Percentiles rank a stretch among this genome's conserved stretches.
These are phyloP conservation scores for Coemansia reversa DNA, from an alignment of 192 early-diverging fungal genomes.

Conservation along the genomic window DNA sequence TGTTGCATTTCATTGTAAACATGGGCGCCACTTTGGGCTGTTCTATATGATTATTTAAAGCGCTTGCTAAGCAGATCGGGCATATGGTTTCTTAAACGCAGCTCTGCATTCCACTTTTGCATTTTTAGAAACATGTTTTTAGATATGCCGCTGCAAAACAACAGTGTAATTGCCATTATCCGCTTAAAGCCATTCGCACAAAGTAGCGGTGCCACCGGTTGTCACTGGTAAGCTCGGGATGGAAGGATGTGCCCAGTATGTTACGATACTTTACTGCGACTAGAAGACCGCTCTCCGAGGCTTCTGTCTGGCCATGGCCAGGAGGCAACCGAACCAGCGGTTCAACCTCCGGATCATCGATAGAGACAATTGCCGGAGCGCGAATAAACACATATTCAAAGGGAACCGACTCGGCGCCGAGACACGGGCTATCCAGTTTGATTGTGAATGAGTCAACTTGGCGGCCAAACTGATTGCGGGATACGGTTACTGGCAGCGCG, in stretches of 20 bases:
- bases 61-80: too few relatives aligned
- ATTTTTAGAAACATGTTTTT: not conserved
- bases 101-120: too few relatives aligned
- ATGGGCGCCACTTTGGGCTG: too few relatives aligned
- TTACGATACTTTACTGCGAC: slow-evolving; percentile 90
- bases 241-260: slow-evolving; percentile 89
- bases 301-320: slow-evolving; percentile 47
- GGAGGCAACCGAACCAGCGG: slow-evolving; percentile 66
- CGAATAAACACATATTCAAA: slow-evolving; percentile 89
- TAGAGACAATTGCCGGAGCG: slow-evolving; percentile 81
- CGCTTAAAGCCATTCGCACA: slow-evolving; percentile 50
- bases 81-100: too few relatives aligned
- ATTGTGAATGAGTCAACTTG: slow-evolving; percentile 91
- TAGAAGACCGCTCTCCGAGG: slow-evolving; percentile 60
- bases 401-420: slow-evolving; percentile 28
- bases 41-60: too few relatives aligned
- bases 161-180: not conserved
- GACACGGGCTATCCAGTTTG: slow-evolving; percentile 59
- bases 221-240: slow-evolving; percentile 93
- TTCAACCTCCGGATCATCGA: slow-evolving; percentile 69
- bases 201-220: slow-evolving; percentile 87
- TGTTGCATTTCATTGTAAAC: too few relatives aligned
- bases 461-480: slow-evolving; percentile 91
- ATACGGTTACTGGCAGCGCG: slow-evolving; percentile 79
- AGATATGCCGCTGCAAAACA: not conserved